Evolutionary conservation across 768 basidiomycete genomes (phyloP).

Genomic region (Macrolepiota albuminosa): DNA sequence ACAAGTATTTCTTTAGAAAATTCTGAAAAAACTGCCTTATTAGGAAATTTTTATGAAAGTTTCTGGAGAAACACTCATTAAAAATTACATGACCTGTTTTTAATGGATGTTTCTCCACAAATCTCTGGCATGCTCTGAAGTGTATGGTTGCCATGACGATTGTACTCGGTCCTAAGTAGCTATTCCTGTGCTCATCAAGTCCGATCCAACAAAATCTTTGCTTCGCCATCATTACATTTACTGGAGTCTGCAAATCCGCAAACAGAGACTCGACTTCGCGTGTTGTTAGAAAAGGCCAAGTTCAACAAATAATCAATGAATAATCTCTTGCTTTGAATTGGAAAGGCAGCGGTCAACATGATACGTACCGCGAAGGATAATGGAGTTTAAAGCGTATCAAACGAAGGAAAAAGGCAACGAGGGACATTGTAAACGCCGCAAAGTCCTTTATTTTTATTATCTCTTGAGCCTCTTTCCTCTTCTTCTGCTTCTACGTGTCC

Average conservation of each 20-base stretch:
- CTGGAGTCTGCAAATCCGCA: not conserved
- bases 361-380: not conserved
- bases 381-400: not conserved
- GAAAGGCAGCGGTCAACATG: slow-evolving; percentile 5
- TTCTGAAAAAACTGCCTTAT: too few species aligned
- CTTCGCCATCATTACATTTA: not conserved
- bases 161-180: slow-evolving; percentile 5
- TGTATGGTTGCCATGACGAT: slow-evolving; percentile 16
- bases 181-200: not conserved
- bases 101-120: too few species aligned
- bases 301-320: not conserved
- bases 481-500: slow-evolving; percentile 2
- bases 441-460: slow-evolving; percentile 9
- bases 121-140: too few species aligned
- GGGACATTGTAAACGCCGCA: not conserved
- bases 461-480: slow-evolving; percentile 10
- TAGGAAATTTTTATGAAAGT: too few species aligned
- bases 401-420: not conserved
- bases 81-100: too few species aligned
- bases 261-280: not conserved
- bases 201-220: not conserved
- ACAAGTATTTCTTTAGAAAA: too few species aligned
- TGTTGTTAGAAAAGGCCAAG: not conserved
- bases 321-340: not conserved
- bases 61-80: too few species aligned